Evolutionary conservation across 2,329 filamentous ascomycete genomes (phyloP).

Genomic region (Tolypocladium endophyticum): DNA sequence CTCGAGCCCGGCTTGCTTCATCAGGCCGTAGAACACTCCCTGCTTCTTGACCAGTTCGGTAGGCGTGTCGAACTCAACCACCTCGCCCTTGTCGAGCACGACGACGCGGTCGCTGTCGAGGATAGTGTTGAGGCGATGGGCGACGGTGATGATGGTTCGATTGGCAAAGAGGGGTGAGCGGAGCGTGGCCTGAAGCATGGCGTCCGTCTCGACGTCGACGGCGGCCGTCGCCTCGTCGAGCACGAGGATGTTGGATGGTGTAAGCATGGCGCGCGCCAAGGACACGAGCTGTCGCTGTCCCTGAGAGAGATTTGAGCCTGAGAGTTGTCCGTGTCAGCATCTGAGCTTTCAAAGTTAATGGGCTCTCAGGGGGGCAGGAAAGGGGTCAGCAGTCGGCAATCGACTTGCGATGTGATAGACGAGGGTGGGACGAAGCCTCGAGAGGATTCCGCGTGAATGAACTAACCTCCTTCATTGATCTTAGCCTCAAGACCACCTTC

Average conservation of each 20-base stretch:
- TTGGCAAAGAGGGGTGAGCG: conserved; percentile 66
- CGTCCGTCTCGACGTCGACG: conserved; percentile 58
- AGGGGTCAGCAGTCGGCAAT: neutral
- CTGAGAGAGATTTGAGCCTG: conserved; percentile 88
- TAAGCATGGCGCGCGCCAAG: conserved; percentile 83
- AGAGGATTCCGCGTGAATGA: neutral
- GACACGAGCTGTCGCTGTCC: conserved; percentile 93
- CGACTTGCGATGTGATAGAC: neutral
- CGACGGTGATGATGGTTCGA: conserved; percentile 95
- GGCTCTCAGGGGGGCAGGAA: neutral
- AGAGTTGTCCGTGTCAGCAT: neutral
- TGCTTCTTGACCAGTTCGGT: conserved; percentile 62
- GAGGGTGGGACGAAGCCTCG: neutral
- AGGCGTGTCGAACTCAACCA: conserved; percentile 88
- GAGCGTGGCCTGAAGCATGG: conserved; percentile 53
- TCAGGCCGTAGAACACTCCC: conserved; percentile 78
- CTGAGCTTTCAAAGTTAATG: neutral
- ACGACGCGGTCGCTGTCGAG: conserved; percentile 82
- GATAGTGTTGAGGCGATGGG: conserved; percentile 97
- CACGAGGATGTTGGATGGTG: conserved; percentile 92
- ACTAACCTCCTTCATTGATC: conserved; percentile 87
- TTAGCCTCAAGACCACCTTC: conserved; percentile 80
- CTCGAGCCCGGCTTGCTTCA: conserved; percentile 77
- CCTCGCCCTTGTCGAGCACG: conserved; percentile 80
- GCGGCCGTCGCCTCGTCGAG: conserved; percentile 90